Evolutionary conservation across 1,139 yeast genomes (phyloP).

Genomic region (Tardiomyces depauwii): DNA sequence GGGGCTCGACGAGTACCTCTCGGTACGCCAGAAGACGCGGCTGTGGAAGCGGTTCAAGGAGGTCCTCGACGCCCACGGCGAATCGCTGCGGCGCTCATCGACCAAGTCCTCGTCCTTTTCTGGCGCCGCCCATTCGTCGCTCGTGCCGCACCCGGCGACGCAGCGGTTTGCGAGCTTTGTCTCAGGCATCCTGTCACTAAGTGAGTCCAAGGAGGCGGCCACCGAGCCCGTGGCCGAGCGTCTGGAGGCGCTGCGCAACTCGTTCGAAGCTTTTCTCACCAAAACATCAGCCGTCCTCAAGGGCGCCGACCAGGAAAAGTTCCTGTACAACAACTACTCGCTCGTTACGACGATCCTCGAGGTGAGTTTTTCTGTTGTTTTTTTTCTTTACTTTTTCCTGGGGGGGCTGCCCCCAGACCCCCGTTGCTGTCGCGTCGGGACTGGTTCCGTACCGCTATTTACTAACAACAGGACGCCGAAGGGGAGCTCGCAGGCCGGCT

Average conservation of each 20-base stretch:
- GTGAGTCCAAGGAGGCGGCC: constrained; percentile 10
- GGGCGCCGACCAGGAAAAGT: constrained; percentile 23
- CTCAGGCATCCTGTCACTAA: constrained; percentile 54
- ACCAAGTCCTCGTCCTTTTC: constrained; percentile 20
- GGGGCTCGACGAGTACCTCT: constrained; percentile 58
- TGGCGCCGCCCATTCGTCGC: constrained; percentile 18
- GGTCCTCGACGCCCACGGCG: constrained; percentile 67
- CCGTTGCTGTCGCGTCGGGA: too few species aligned
- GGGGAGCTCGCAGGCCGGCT: too few species aligned
- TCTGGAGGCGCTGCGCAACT: constrained; percentile 56
- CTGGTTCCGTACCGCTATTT: too few species aligned
- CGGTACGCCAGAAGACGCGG: constrained; percentile 34
- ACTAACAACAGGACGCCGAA: too few species aligned
- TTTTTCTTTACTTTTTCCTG: too few species aligned
- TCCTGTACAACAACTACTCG: neutral
- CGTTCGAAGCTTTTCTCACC: constrained; percentile 64
- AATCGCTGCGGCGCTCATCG: constrained; percentile 40
- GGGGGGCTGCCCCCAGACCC: too few species aligned
- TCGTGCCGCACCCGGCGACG: constrained; percentile 53
- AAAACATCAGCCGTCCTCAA: constrained; percentile 28
- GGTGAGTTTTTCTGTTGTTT: too few species aligned
- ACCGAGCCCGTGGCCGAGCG: constrained; percentile 17
- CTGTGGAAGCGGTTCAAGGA: constrained; percentile 85
- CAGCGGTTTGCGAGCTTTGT: constrained; percentile 68
- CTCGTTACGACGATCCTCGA: too few species aligned